These are phyloP conservation scores for Amyloporia xantha DNA, from an alignment of 768 basidiomycete genomes.

Conservation along the genomic window DNA sequence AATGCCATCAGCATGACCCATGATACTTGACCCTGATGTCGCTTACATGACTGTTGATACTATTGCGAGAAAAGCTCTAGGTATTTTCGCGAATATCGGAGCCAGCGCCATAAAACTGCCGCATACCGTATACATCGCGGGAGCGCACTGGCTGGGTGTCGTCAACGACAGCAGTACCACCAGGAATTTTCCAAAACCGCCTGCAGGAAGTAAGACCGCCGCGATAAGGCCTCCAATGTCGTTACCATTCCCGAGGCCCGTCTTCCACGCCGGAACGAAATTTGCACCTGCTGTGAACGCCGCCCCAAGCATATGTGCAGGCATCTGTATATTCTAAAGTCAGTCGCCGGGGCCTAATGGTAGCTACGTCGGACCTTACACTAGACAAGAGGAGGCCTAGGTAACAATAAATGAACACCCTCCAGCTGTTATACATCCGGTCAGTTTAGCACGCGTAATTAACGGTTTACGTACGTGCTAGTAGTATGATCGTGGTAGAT, in stretches of 20 bases:
- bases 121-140: constrained; percentile 51
- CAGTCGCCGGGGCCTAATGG: background rate
- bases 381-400: constrained; percentile 37
- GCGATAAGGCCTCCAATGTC: constrained; percentile 42
- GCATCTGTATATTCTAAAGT: constrained; percentile 22
- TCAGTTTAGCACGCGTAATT: background rate
- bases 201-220: constrained; percentile 31
- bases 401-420: constrained; percentile 40
- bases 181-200: constrained; percentile 39
- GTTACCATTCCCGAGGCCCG: constrained; percentile 31
- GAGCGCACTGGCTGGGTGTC: constrained; percentile 48
- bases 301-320: constrained; percentile 38
- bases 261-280: constrained; percentile 33
- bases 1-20: background rate
- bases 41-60: constrained; percentile 40
- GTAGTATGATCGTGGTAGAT: constrained; percentile 34
- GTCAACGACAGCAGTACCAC: constrained; percentile 40
- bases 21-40: background rate
- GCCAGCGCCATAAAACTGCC: constrained; percentile 39
- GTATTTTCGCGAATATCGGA: constrained; percentile 28
- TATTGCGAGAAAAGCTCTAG: constrained; percentile 40
- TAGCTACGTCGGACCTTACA: constrained; percentile 24
- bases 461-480: constrained; percentile 6
- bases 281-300: constrained; percentile 38
- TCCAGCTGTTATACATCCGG: constrained; percentile 18